Evolutionary conservation across 495 filamentous ascomycete species (phyloP), one percentile per base, ranked within the genome.

Genomic region (Aspergillus coremiiformis): DNA sequence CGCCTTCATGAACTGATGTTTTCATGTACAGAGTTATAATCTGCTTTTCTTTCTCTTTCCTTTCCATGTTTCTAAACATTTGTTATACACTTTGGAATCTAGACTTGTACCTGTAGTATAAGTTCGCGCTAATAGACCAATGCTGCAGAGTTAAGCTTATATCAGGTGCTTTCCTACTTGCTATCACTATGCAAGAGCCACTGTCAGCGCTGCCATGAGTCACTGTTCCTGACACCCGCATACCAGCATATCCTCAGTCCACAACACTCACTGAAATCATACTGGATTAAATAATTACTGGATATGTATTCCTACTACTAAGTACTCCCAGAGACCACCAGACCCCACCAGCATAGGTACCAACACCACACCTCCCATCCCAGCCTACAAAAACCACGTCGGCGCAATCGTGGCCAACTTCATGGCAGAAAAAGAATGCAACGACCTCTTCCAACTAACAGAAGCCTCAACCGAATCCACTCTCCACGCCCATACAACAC

Each of bases 331-430:
- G n/a, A n/a, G n/a, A n/a, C n/a, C n/a, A n/a, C n/a, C n/a, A n/a
- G n/a, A n/a, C n/a, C n/a, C n/a, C n/a, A n/a, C n/a, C n/a, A n/a
- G n/a, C n/a, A n/a, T n/a, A n/a, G n/a, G n/a, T 86, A 37, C 56
- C 9, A 56, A 66, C 14, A 74, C 77, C 22, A 57, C 47, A 6
- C 70, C 72, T 5, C 57, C 73, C 0, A 62, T 89, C 10, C 76
- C 77, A 1, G 76, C 80, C 54, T 82, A 77, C 67, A 68, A 71
- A 37, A 64, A 69, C 39, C 56, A 68, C 39, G 81, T 82, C 53
- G 85, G 84, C 12, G 76, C 73, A 27, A 66, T 87, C 0, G 74
- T 87, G 10, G 84, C 87, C 69, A 69, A 86, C 56, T 75, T 83
- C 39, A 56, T 89, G 39, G 81, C 75, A 23, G 72, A 74, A 26